Conservation (phyloP, 768 basidiomycete genomes). For the Trametopsis cervina region DNA sequence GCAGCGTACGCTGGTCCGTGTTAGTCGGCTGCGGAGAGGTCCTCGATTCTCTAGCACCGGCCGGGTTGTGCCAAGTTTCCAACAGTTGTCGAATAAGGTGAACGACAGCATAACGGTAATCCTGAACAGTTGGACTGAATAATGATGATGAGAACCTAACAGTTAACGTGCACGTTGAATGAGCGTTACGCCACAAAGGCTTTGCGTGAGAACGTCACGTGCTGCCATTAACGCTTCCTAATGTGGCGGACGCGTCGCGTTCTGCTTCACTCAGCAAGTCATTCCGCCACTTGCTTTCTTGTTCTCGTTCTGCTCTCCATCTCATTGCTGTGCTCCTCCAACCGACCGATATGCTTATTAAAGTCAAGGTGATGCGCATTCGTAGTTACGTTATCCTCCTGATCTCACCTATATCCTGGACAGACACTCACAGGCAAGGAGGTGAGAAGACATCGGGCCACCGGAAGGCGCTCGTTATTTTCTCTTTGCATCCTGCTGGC, state of each 20-base stretch:
- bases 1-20: no score
- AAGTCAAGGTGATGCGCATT: constrained; percentile 69
- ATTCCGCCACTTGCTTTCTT: neutral
- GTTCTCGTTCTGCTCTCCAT: neutral
- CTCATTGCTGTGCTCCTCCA: neutral
- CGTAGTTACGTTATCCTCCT: neutral
- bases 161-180: no score
- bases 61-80: no score
- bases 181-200: no score
- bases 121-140: no score
- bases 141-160: no score
- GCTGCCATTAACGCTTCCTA: neutral
- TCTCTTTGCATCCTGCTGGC: neutral
- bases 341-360: constrained; percentile 62
- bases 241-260: constrained; percentile 2
- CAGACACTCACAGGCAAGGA: constrained; percentile 97
- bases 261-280: neutral
- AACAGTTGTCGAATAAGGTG: no score
- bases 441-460: constrained; percentile 38
- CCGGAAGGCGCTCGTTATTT: neutral
- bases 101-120: no score
- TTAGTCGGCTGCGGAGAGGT: no score
- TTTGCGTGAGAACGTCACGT: constrained; percentile 1
- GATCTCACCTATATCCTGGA: neutral
- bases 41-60: no score